phyloP scores from a whole-genome alignment of 1,284 basidiomycete species.

The Cutaneotrichosporon spelunceum region DNA sequence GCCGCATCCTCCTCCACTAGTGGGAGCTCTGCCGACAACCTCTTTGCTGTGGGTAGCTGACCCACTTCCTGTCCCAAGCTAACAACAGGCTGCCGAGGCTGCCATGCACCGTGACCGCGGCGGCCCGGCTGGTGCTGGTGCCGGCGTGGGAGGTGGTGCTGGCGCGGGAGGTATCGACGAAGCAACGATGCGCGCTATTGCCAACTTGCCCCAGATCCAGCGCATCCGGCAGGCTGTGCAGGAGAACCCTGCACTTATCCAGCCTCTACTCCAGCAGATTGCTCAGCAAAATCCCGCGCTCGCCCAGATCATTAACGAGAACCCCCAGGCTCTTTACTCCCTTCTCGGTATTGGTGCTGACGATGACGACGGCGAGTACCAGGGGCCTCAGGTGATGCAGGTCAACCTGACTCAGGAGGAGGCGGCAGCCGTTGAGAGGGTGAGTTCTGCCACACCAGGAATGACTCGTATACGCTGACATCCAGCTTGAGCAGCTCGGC shows the following conservation, averaged over 20 bases:
- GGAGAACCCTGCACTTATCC: constrained; percentile 72
- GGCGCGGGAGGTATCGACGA: constrained; percentile 26
- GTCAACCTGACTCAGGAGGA: constrained; percentile 72
- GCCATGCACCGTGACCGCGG: constrained; percentile 51
- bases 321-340: constrained; percentile 69
- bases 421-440: constrained; percentile 73
- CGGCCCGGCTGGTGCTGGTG: constrained; percentile 41
- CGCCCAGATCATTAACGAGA: constrained; percentile 62
- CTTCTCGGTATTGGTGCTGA: constrained; percentile 57
- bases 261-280: constrained; percentile 79
- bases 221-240: constrained; percentile 67
- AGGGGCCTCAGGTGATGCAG: constrained; percentile 66
- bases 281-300: constrained; percentile 69
- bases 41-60: constrained; percentile 49
- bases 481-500: constrained; percentile 68
- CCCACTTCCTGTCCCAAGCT: neutral
- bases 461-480: constrained; percentile 56
- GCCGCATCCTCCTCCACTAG: constrained; percentile 49
- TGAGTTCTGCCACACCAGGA: neutral
- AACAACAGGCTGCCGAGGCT: constrained; percentile 46
- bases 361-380: constrained; percentile 53
- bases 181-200: constrained; percentile 48
- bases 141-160: constrained; percentile 30
- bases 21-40: constrained; percentile 52
- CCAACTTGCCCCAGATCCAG: constrained; percentile 62